Evolutionary conservation across 2,329 filamentous ascomycete genomes (phyloP).

Genomic region (Pseudocercospora vitis): DNA sequence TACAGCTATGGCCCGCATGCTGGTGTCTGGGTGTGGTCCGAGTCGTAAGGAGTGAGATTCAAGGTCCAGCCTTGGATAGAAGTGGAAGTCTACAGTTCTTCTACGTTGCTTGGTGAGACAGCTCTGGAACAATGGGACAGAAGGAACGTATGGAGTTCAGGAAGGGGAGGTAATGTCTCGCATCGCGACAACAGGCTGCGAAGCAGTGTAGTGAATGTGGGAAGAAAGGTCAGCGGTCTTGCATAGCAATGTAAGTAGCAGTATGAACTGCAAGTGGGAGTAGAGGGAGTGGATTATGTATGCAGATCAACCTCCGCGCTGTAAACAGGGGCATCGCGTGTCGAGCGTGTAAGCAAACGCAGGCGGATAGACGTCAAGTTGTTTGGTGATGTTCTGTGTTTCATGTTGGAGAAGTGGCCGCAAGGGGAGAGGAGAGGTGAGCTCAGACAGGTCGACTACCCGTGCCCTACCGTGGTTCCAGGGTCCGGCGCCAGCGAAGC

Average conservation of each 20-base stretch:
- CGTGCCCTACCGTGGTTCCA: too few relatives aligned
- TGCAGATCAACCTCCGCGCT: constrained; percentile 3
- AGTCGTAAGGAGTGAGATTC: neutral
- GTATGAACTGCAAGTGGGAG: neutral
- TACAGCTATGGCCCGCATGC: constrained; percentile 10
- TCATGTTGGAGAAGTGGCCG: neutral
- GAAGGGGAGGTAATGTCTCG: neutral
- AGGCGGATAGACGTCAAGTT: neutral
- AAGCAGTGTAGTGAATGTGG: constrained; percentile 5
- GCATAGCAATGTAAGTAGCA: constrained; percentile 1
- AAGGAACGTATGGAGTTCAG: neutral
- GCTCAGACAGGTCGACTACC: too few relatives aligned
- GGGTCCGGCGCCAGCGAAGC: neutral
- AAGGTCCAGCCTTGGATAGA: constrained; percentile 2
- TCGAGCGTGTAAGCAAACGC: neutral
- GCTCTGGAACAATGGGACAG: neutral
- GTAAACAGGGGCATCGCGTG: neutral
- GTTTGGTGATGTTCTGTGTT: neutral
- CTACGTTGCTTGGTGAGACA: neutral
- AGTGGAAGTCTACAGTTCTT: neutral
- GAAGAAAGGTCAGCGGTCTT: constrained; percentile 4
- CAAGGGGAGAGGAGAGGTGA: neutral
- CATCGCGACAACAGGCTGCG: neutral
- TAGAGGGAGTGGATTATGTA: neutral
- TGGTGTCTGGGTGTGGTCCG: neutral